A percentile compares a stretch with the other conserved stretches of the same genome.
Evolutionary conservation across 768 basidiomycete species (phyloP).

Genomic region (Serendipita vermifera): DNA sequence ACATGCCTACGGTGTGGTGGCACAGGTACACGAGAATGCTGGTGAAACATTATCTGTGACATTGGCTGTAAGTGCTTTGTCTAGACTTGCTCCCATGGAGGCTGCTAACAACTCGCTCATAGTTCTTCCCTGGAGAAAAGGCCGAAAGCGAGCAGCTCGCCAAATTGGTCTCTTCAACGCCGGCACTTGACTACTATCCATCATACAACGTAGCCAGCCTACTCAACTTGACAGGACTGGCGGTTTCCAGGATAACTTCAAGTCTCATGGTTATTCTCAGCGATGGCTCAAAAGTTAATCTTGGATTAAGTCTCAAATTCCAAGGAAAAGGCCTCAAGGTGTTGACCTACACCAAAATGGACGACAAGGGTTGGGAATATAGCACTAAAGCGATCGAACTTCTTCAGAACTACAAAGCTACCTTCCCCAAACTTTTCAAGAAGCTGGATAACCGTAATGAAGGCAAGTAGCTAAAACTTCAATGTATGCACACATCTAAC

Average conservation of each 20-base stretch:
- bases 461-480: slow-evolving; percentile 35
- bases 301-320: slow-evolving; percentile 92
- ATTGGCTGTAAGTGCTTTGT: slow-evolving; percentile 54
- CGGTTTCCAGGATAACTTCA: slow-evolving; percentile 81
- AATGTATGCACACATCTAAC: slow-evolving; percentile 10
- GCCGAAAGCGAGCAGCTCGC: slow-evolving; percentile 70
- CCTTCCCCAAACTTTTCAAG: slow-evolving; percentile 74
- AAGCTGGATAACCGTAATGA: slow-evolving; percentile 60
- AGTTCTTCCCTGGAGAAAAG: slow-evolving; percentile 85
- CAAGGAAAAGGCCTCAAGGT: slow-evolving; percentile 91
- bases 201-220: slow-evolving; percentile 67
- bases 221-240: slow-evolving; percentile 61
- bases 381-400: slow-evolving; percentile 75
- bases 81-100: background rate
- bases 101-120: background rate
- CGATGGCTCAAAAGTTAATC: slow-evolving; percentile 69
- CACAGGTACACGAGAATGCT: slow-evolving; percentile 66
- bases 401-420: slow-evolving; percentile 67
- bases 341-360: slow-evolving; percentile 78
- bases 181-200: slow-evolving; percentile 49
- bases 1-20: slow-evolving; percentile 90
- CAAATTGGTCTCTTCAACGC: slow-evolving; percentile 32
- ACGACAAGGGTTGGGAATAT: slow-evolving; percentile 81
- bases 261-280: slow-evolving; percentile 77
- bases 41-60: slow-evolving; percentile 63